Conservation (phyloP, 208 protist genomes). For the Leptomonas seymouri region DNA sequence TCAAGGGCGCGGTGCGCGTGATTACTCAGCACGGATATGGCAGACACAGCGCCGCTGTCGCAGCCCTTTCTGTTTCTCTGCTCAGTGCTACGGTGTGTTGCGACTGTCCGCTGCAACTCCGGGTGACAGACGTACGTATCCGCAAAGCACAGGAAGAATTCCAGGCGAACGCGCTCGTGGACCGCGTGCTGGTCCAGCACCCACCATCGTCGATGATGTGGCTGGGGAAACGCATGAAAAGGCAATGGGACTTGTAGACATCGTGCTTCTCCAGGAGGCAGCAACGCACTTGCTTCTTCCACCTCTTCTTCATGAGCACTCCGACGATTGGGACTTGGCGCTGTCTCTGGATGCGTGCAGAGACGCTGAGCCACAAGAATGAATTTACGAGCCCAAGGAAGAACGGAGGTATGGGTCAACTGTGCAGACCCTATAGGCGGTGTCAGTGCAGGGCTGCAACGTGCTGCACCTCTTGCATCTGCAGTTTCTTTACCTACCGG, state of each 20-base stretch:
- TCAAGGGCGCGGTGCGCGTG: slow-evolving; percentile 15
- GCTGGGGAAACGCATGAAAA: neutral
- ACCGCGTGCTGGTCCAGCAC: slow-evolving; percentile 79
- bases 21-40: neutral
- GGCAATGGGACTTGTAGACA: neutral
- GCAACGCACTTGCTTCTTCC: neutral
- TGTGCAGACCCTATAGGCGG: slow-evolving; percentile 10
- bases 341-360: neutral
- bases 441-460: neutral
- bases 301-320: neutral
- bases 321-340: neutral
- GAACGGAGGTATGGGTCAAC: neutral
- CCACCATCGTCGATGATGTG: slow-evolving; percentile 32
- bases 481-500: neutral
- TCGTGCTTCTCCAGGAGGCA: neutral
- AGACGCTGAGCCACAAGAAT: slow-evolving; percentile 22
- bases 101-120: neutral
- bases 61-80: neutral
- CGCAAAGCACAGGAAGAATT: slow-evolving; percentile 68
- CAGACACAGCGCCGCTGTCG: too few species aligned
- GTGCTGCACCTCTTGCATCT: too few species aligned
- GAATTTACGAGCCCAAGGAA: slow-evolving; percentile 47
- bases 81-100: neutral
- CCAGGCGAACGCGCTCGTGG: slow-evolving; percentile 75
- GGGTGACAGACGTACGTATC: slow-evolving; percentile 70